Base-by-base conservation (phyloP, 169 alveolate genomes). In the Besnoitia besnoiti region DNA sequence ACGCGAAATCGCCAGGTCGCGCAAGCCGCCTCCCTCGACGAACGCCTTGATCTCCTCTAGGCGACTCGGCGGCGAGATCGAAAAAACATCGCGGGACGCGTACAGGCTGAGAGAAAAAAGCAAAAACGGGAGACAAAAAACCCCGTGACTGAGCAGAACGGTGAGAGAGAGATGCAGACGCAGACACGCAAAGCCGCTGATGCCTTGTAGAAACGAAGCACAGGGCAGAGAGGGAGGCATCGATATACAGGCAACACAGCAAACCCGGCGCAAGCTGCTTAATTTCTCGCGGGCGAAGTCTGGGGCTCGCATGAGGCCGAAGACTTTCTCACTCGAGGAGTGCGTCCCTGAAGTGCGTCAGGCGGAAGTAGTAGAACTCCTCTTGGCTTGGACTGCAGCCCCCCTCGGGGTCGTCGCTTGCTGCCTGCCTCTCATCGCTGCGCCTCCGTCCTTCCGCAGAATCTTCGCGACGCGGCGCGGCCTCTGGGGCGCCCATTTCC, bases 1-100 rank as follows among this genome's bases (percentile, higher is more conserved):
- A n/a, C 99, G 93, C 61, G 98, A 96, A 89, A 97, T 95, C 19
- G 98, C 96, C 55, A 97, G 93, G 92, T 97, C 99, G n/a, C 94
- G 97, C 88, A 97, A 51, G 33, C 55, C 55, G 35, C 89, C 87
- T 1, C 40, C 37, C 8, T 55, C 33, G 24, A 85, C 90, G 67
- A 85, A 85, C 21, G 90, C 0, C 16, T n/a, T 35, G 30, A 85
- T 79, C 35, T 85, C 90, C 2, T 51, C 33, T 14, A 33, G 35
- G 79, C 90, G 79, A 19, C 51, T 33, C 76, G 30, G 1, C 37
- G 90, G 90, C 33, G 51, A 0, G 50, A 73, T 73, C 30, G 67
- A 55, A n/a, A 55, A 55, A 5, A 55, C 3, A n/a, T 19, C n/a
- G 30, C 33, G 67, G 33, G 67, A 55, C 67, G 67, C 67, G 67